Conservation (phyloP, 768 basidiomycete genomes). For the Mycena pura region DNA sequence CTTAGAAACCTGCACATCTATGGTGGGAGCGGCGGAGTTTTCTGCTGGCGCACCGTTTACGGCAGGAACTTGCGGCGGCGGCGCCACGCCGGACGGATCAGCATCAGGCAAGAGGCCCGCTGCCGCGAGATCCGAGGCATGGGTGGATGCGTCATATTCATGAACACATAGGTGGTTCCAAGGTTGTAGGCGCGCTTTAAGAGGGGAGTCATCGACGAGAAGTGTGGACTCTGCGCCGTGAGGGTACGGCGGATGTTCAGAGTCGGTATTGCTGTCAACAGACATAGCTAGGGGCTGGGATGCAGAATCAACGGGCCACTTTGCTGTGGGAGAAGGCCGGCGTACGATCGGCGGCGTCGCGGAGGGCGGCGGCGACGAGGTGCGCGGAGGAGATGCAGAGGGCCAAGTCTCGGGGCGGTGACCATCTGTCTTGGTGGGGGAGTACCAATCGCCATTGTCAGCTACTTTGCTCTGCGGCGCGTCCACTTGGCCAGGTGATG, state of each 20-base stretch:
- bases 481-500: no score
- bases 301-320: background rate
- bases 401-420: background rate
- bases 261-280: no score
- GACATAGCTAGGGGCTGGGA: background rate
- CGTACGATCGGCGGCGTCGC: background rate
- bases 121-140: constrained; percentile 31
- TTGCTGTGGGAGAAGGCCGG: background rate
- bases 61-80: no score
- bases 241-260: constrained; percentile 2
- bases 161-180: constrained; percentile 82
- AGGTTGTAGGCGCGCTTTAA: constrained; percentile 70
- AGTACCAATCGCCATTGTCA: no score
- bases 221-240: constrained; percentile 20
- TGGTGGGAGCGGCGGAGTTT: no score
- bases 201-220: constrained; percentile 59
- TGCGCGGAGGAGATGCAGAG: background rate
- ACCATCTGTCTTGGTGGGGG: background rate
- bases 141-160: constrained; percentile 63
- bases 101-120: constrained; percentile 6
- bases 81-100: background rate
- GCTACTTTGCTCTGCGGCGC: background rate
- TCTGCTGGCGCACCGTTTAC: no score
- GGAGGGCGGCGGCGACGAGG: background rate
- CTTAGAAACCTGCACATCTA: constrained; percentile 25